phyloP scores from a whole-genome alignment of 23 red algal species.

The Cyanidioschyzon merolae region DNA sequence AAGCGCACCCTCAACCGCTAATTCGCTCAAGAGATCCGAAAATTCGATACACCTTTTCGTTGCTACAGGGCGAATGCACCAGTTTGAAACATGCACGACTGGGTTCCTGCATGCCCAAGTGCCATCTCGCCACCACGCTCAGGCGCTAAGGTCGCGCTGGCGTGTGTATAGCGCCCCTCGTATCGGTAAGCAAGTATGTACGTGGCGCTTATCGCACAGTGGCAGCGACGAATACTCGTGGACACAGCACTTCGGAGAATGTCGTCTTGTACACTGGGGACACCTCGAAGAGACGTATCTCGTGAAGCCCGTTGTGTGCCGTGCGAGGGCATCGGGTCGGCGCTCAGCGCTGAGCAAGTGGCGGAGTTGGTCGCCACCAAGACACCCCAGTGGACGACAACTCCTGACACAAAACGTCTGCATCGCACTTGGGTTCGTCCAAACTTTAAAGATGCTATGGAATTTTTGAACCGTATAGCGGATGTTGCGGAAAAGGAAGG shows the following conservation, averaged over 20 bases:
- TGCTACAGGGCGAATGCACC: too few species aligned
- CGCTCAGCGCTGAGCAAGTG: conserved; percentile 24
- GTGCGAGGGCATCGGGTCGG: conserved; percentile 39
- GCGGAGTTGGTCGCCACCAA: background rate
- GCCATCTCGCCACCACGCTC: too few species aligned
- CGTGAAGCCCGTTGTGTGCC: conserved; percentile 29
- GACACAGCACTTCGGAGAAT: background rate
- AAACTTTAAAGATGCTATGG: conserved; percentile 36
- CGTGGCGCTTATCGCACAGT: background rate
- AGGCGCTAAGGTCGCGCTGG: too few species aligned
- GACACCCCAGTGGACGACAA: conserved; percentile 26
- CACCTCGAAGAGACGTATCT: conserved; percentile 6
- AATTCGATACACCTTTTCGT: too few species aligned
- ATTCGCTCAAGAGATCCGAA: too few species aligned
- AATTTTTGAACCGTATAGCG: conserved; percentile 35
- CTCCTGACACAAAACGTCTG: conserved; percentile 7
- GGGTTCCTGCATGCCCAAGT: too few species aligned
- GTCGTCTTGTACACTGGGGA: background rate
- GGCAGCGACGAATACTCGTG: background rate
- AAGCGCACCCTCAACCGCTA: too few species aligned
- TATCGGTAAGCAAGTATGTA: too few species aligned
- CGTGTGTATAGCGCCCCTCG: too few species aligned
- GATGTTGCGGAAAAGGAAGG: conserved; percentile 40
- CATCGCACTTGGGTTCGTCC: conserved; percentile 11
- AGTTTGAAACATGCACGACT: too few species aligned